Conservation (phyloP, 1,284 basidiomycete genomes). For the Fomitopsis schrenkii region DNA sequence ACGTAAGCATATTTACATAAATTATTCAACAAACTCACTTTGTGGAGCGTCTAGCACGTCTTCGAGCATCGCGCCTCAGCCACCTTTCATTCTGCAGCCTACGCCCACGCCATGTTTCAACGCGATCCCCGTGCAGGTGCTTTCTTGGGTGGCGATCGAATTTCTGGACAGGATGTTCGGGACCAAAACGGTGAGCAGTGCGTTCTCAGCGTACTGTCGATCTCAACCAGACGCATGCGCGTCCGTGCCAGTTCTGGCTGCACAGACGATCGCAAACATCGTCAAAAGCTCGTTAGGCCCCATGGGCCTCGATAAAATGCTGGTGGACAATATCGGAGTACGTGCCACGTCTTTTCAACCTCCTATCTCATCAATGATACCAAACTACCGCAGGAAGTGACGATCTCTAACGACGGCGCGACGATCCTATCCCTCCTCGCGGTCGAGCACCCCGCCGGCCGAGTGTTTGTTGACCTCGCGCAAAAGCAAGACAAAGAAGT, state of each 20-base stretch:
- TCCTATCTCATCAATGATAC: not conserved
- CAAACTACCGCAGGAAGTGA: constrained; percentile 74
- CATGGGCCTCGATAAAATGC: constrained; percentile 95
- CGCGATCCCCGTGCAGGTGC: constrained; percentile 83
- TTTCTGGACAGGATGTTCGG: constrained; percentile 92
- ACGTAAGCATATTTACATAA: not conserved
- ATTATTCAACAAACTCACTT: not conserved
- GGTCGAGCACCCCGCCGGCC: constrained; percentile 92
- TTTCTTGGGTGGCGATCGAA: constrained; percentile 91
- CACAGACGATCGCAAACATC: constrained; percentile 95
- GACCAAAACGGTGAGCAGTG: constrained; percentile 85
- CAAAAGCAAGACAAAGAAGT: constrained; percentile 99
- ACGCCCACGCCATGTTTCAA: constrained; percentile 60
- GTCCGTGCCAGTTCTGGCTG: constrained; percentile 74
- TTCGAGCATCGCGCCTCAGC: not conserved
- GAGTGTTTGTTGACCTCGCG: constrained; percentile 96
- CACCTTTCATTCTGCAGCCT: not conserved
- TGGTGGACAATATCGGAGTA: constrained; percentile 98
- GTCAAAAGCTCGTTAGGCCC: constrained; percentile 97
- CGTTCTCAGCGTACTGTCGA: not conserved
- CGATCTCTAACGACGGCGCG: constrained; percentile 99
- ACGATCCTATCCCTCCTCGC: constrained; percentile 93
- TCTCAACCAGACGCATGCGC: not conserved
- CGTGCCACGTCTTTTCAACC: constrained; percentile 21
- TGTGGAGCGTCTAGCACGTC: not conserved